Percentiles rank a stretch among this genome's conserved stretches.
Conservation (phyloP, 371 early-diverging fungal genomes). For the Smittium culicis region DNA sequence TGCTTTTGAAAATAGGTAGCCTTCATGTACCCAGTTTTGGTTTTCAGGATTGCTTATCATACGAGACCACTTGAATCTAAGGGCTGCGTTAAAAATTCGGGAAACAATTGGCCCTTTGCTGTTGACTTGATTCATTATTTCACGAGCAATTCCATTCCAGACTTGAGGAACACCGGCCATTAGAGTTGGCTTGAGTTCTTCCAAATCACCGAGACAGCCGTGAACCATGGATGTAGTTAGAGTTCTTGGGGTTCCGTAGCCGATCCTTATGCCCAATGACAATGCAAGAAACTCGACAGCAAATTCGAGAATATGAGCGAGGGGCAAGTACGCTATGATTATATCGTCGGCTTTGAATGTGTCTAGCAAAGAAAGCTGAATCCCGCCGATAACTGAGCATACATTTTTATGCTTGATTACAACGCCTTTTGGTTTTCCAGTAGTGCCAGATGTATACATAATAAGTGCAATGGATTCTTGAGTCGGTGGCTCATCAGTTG, state of each 20-base stretch:
- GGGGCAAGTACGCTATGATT: conserved; percentile 85
- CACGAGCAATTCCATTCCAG: conserved; percentile 83
- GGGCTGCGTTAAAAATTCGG: conserved; percentile 57
- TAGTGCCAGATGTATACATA: conserved; percentile 78
- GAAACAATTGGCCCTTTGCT: conserved; percentile 43
- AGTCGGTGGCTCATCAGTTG: conserved; percentile 49
- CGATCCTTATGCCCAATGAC: conserved; percentile 65
- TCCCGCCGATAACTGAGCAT: conserved; percentile 42
- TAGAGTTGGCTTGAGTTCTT: conserved; percentile 77
- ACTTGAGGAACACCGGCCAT: conserved; percentile 90
- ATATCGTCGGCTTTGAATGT: conserved; percentile 13
- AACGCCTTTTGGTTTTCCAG: conserved; percentile 70
- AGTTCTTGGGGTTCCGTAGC: conserved; percentile 77
- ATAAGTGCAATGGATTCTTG: conserved; percentile 72
- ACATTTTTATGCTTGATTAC: conserved; percentile 56
- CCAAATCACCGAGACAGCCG: conserved; percentile 84
- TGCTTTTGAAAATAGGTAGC: conserved; percentile 77
- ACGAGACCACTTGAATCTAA: conserved; percentile 39
- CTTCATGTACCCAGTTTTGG: conserved; percentile 63
- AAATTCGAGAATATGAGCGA: conserved; percentile 88
- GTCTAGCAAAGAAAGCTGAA: conserved; percentile 19
- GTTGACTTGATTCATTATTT: conserved; percentile 56
- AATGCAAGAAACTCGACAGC: conserved; percentile 62
- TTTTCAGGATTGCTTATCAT: no score
- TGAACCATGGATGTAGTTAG: conserved; percentile 77